Percentiles rank a stretch among this genome's conserved stretches.
These are phyloP conservation scores for Arthrocladium fulminans DNA, from an alignment of 2,329 filamentous ascomycete species.

Conservation along the genomic window DNA sequence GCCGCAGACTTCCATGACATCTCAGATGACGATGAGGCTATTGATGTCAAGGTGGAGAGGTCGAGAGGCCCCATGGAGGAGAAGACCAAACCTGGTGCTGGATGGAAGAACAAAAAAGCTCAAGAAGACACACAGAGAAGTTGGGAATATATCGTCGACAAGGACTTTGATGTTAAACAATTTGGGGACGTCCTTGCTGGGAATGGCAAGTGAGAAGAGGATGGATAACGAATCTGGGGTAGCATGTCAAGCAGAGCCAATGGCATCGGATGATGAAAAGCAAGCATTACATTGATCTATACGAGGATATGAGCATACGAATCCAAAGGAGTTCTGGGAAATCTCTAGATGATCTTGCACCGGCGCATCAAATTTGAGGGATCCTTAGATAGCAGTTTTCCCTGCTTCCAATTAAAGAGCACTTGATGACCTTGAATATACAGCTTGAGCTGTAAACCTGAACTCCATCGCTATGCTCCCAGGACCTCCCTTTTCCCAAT, in stretches of 20 bases:
- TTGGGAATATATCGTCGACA: constrained; percentile 43
- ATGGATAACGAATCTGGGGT: no score
- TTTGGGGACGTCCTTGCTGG: constrained; percentile 20
- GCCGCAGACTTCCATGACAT: background rate
- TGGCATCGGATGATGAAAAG: background rate
- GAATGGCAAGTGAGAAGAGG: background rate
- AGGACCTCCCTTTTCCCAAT: background rate
- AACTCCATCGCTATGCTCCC: constrained; percentile 2
- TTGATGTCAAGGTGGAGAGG: constrained; percentile 5
- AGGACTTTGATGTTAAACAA: constrained; percentile 38
- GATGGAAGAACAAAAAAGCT: constrained; percentile 50
- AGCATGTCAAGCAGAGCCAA: background rate
- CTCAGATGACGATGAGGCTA: constrained; percentile 7
- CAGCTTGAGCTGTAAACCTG: background rate
- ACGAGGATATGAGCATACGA: no score
- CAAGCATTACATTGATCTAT: background rate
- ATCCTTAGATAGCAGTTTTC: background rate
- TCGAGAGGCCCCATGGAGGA: constrained; percentile 10
- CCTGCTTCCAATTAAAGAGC: background rate
- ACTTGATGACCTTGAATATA: background rate
- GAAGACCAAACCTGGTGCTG: constrained; percentile 39
- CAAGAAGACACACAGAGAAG: constrained; percentile 47
- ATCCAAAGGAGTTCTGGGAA: no score
- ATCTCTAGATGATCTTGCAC: no score
- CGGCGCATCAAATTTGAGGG: no score